A percentile compares a stretch with the other conserved stretches of the same genome.
phyloP scores from a whole-genome alignment of 257 asterid species.

The Solanum virginianum region DNA sequence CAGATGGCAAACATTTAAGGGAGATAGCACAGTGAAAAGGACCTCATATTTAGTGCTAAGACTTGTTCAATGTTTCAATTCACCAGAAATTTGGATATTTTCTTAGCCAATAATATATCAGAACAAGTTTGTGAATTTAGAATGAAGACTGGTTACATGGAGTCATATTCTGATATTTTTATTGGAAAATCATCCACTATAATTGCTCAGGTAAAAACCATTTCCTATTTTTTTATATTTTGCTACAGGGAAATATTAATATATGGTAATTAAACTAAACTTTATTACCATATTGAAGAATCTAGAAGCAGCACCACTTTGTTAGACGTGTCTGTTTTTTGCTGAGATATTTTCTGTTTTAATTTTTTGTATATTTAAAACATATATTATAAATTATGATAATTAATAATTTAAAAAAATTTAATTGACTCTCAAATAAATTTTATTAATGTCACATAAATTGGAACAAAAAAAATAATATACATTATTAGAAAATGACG shows the following conservation, averaged over 20 bases:
- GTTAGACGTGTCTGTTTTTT: too few relatives aligned
- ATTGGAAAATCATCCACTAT: not conserved
- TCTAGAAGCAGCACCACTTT: too few relatives aligned
- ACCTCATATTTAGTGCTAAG: not conserved
- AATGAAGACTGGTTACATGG: not conserved
- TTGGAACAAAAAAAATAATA: too few relatives aligned
- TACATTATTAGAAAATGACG: too few relatives aligned
- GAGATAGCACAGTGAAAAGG: not conserved
- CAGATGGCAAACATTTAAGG: conserved; percentile 5
- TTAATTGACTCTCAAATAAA: too few relatives aligned
- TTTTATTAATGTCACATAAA: too few relatives aligned
- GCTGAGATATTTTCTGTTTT: too few relatives aligned
- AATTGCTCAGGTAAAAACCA: not conserved
- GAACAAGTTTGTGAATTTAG: not conserved
- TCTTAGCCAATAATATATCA: not conserved
- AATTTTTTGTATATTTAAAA: too few relatives aligned
- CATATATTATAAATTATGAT: too few relatives aligned
- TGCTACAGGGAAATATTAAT: not conserved
- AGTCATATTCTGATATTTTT: not conserved
- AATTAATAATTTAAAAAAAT: too few relatives aligned
- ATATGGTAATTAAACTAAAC: not conserved
- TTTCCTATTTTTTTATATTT: not conserved
- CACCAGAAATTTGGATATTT: not conserved
- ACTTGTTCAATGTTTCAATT: not conserved
- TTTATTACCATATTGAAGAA: too few relatives aligned